Percentiles rank a stretch among this genome's conserved stretches.
Conservation (phyloP, 257 asterid species). For the Echium plantagineum region DNA sequence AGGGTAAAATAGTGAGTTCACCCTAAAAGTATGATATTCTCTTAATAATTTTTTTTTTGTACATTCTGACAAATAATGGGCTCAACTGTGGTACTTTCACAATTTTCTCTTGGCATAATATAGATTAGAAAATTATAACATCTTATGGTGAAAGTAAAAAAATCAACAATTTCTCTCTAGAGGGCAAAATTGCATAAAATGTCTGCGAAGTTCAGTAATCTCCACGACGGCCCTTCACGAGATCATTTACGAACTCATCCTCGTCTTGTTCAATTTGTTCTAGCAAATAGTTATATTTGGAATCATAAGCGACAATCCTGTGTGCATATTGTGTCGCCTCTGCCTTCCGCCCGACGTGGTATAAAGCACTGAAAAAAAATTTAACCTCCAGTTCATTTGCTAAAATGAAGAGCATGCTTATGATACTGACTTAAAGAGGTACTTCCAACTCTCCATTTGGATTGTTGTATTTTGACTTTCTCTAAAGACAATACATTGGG, state of each 20-base stretch:
- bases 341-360: slow-evolving; percentile 36
- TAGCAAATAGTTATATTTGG: slow-evolving; percentile 33
- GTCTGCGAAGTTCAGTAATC: slow-evolving; percentile 18
- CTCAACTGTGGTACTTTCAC: too few relatives aligned
- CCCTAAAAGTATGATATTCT: too few relatives aligned
- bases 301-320: slow-evolving; percentile 44
- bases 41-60: too few relatives aligned
- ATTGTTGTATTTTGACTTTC: background rate
- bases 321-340: slow-evolving; percentile 59
- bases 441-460: too few relatives aligned
- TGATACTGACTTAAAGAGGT: too few relatives aligned
- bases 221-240: slow-evolving; percentile 36
- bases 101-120: too few relatives aligned
- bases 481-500: background rate
- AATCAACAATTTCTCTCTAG: too few relatives aligned
- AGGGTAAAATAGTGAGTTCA: too few relatives aligned
- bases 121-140: too few relatives aligned
- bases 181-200: background rate
- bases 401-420: too few relatives aligned
- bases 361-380: slow-evolving; percentile 37
- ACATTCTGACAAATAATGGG: too few relatives aligned
- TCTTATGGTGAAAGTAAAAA: too few relatives aligned
- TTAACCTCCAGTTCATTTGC: background rate
- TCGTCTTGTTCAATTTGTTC: slow-evolving; percentile 38
- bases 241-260: slow-evolving; percentile 42